A percentile compares a stretch with the other conserved stretches of the same genome.
Evolutionary conservation across 495 filamentous ascomycete species (phyloP).

Genomic region (Penicillium fimorum): DNA sequence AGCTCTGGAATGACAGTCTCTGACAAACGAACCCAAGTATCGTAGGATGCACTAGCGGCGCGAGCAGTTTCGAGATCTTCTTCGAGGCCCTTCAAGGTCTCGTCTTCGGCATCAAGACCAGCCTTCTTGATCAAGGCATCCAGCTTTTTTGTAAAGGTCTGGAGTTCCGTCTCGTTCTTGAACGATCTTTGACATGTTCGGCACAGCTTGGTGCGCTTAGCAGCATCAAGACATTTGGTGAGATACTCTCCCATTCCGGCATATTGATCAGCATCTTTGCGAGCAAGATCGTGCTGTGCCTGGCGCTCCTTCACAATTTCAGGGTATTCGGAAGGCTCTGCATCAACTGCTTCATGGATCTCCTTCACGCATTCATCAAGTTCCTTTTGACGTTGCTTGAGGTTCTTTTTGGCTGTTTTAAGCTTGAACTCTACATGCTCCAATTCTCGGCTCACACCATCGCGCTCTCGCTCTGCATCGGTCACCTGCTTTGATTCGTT

Average conservation of each 20-base stretch:
- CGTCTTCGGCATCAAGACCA: constrained; percentile 50
- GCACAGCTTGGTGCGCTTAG: constrained; percentile 64
- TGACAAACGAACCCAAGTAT: constrained; percentile 67
- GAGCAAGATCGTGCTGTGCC: constrained; percentile 56
- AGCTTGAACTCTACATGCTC: constrained; percentile 77
- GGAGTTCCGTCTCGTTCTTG: constrained; percentile 54
- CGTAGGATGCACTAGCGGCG: constrained; percentile 62
- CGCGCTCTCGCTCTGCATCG: constrained; percentile 66
- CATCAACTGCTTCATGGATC: constrained; percentile 49
- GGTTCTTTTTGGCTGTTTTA: constrained; percentile 56
- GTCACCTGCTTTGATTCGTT: constrained; percentile 50
- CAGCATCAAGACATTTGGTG: constrained; percentile 54
- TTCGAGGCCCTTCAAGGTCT: constrained; percentile 52
- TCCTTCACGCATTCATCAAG: constrained; percentile 55
- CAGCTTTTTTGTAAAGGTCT: constrained; percentile 60
- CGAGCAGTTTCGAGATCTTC: constrained; percentile 56
- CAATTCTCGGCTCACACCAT: constrained; percentile 66
- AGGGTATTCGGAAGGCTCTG: constrained; percentile 54
- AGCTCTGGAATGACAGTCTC: constrained; percentile 69
- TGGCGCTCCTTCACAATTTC: constrained; percentile 56
- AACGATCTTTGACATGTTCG: constrained; percentile 67
- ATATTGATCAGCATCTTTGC: constrained; percentile 62
- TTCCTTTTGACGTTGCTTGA: constrained; percentile 64
- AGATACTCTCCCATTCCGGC: constrained; percentile 64
- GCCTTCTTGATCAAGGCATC: constrained; percentile 57